Evolutionary conservation across 2,329 filamentous ascomycete species (phyloP), one percentile per base, ranked within the genome.

Genomic region (Diaporthe velutina): DNA sequence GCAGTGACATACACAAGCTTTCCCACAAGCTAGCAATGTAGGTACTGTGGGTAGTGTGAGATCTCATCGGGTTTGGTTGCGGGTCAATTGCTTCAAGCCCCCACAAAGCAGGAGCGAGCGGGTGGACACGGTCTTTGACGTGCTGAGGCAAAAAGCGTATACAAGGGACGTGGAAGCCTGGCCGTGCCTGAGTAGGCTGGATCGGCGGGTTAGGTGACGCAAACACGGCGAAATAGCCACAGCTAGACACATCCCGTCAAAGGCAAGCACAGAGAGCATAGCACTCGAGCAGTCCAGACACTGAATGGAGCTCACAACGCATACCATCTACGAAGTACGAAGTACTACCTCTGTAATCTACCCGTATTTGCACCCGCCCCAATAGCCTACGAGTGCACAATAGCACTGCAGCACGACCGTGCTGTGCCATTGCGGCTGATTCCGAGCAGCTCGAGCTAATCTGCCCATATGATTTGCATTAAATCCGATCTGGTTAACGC

Each of bases 21-120:
- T 50, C 15, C 40, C 13, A 66, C 30, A 33, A 3, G 25, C n/a
- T 64, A 42, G 13, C 10, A 19, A 30, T 19, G 17, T 48, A 50
- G 60, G 61, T 54, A 72, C 22, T 42, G 30, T 50, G 61, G 42
- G 19, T 33, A 33, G 12, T 35, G 60, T n/a, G 19, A 67, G 61
- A 67, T 67, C 61, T 50, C 61, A 35, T 50, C 42, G 58, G 38
- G 28, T 9, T 25, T 50, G 40, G 42, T n/a, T 48, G 61, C 25
- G 58, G 58, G 38, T 48, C 38, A n/a, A 40, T 25, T 60, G 55
- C 38, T 61, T 10, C 2, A 30, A 25, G 25, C 4, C 45, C 3
- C 42, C 45, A 40, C 48, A 68, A 68, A 68, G 64, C 64, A 68
- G 64, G 48, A 52, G 54, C 64, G 33, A 68, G 64, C 64, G 64